Evolutionary conservation across 2,329 filamentous ascomycete species (phyloP).

Genomic region (Domatiomyces catenatus): DNA sequence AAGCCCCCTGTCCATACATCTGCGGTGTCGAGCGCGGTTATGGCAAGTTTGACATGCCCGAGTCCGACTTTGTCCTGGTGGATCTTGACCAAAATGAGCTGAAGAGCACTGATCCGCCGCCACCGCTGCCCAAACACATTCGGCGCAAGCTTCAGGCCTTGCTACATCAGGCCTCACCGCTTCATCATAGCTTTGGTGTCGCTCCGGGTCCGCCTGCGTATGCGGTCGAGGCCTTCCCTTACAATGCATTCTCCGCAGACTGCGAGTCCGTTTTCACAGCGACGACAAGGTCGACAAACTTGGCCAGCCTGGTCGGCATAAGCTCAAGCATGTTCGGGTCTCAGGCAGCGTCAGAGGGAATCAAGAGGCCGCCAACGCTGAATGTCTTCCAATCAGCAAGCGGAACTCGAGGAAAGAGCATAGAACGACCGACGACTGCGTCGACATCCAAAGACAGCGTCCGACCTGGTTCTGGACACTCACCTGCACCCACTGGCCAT

Average conservation of each 20-base stretch:
- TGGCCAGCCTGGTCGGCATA: slow-evolving; percentile 75
- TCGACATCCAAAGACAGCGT: slow-evolving; percentile 39
- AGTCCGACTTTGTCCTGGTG: slow-evolving; percentile 89
- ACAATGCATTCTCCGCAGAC: slow-evolving; percentile 78
- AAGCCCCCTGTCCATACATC: slow-evolving; percentile 92
- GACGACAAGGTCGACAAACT: slow-evolving; percentile 50
- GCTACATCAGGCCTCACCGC: slow-evolving; percentile 76
- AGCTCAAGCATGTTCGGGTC: slow-evolving; percentile 80
- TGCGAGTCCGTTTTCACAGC: slow-evolving; percentile 65
- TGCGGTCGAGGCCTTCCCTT: slow-evolving; percentile 81
- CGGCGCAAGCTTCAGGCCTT: slow-evolving; percentile 78
- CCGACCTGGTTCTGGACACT: slow-evolving; percentile 42
- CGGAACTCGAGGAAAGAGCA: slow-evolving; percentile 24
- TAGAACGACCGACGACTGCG: slow-evolving; percentile 54
- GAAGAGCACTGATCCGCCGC: slow-evolving; percentile 65
- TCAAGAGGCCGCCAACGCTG: slow-evolving; percentile 53
- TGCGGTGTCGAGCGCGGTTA: slow-evolving; percentile 90
- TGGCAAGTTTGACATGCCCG: slow-evolving; percentile 68
- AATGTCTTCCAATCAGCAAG: slow-evolving; percentile 79
- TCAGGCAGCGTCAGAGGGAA: slow-evolving; percentile 36
- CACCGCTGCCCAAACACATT: slow-evolving; percentile 69
- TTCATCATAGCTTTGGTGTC: slow-evolving; percentile 75
- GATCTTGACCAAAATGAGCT: slow-evolving; percentile 86
- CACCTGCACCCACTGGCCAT: slow-evolving; percentile 64
- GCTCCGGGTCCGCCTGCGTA: slow-evolving; percentile 80